A percentile compares a stretch with the other conserved stretches of the same genome.
Conservation (phyloP, 257 asterid species). For the Penstemon eatonii region DNA sequence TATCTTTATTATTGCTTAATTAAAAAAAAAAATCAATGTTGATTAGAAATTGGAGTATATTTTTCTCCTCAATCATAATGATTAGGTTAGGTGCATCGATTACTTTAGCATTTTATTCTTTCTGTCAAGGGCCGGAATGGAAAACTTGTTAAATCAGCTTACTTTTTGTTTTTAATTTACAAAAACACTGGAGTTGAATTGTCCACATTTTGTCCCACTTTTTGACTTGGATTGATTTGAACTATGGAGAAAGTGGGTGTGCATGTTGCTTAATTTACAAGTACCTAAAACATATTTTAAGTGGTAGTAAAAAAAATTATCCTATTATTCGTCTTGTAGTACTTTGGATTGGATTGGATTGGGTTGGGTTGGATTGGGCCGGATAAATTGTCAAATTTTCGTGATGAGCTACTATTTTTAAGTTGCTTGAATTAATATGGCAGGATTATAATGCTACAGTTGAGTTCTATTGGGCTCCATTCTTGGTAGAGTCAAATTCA, state of each 20-base stretch:
- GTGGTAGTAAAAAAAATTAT: too few relatives aligned
- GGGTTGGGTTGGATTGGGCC: too few relatives aligned
- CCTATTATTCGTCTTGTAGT: too few relatives aligned
- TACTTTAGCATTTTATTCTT: background rate
- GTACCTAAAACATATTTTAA: background rate
- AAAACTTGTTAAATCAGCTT: background rate
- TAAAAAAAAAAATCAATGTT: background rate
- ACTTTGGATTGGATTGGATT: too few relatives aligned
- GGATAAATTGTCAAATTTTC: too few relatives aligned
- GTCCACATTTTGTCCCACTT: slow-evolving; percentile 16
- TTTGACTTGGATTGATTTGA: background rate
- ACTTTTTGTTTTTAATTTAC: slow-evolving; percentile 6
- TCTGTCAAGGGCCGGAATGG: too few relatives aligned
- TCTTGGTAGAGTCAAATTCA: slow-evolving; percentile 79
- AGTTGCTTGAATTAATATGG: slow-evolving; percentile 7
- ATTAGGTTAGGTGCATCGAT: background rate
- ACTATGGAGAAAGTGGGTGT: slow-evolving; percentile 22
- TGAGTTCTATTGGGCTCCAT: slow-evolving; percentile 95
- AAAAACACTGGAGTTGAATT: background rate
- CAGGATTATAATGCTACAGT: slow-evolving; percentile 86
- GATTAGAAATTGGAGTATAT: background rate
- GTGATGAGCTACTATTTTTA: background rate
- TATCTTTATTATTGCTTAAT: background rate
- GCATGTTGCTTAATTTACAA: slow-evolving; percentile 20
- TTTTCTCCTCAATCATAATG: slow-evolving; percentile 24